These are phyloP conservation scores for Pisolithus albus DNA, from an alignment of 768 basidiomycete genomes.

Conservation along the genomic window DNA sequence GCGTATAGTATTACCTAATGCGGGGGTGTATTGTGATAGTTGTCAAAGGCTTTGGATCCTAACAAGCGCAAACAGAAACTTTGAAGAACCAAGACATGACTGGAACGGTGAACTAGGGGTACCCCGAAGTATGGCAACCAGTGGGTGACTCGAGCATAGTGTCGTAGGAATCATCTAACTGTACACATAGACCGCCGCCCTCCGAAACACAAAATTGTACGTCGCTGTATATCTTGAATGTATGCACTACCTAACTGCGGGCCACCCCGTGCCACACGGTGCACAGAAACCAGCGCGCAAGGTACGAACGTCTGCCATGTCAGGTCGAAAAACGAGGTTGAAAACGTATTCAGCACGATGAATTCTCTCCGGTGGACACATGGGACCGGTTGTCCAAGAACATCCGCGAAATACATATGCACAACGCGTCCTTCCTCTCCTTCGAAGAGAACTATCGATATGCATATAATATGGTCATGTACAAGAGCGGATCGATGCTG, in stretches of 20 bases:
- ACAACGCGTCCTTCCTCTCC: constrained; percentile 82
- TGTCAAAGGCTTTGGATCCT: constrained; percentile 27
- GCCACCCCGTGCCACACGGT: neutral
- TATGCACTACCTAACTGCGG: constrained; percentile 14
- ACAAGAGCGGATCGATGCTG: constrained; percentile 75
- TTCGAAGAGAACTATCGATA: constrained; percentile 93
- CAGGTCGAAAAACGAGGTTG: neutral
- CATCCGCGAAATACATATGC: constrained; percentile 90
- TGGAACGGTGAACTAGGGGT: constrained; percentile 7
- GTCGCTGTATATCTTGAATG: constrained; percentile 22
- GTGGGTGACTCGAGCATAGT: constrained; percentile 11
- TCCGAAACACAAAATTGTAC: constrained; percentile 37
- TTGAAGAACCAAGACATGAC: constrained; percentile 7
- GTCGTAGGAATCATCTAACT: constrained; percentile 9
- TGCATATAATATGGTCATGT: constrained; percentile 90
- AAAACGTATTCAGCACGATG: constrained; percentile 50
- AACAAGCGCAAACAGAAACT: constrained; percentile 26
- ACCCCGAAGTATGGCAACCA: constrained; percentile 22
- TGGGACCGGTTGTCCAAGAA: constrained; percentile 79
- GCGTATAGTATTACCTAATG: neutral
- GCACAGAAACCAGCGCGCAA: constrained; percentile 41
- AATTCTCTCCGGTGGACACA: constrained; percentile 74
- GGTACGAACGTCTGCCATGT: constrained; percentile 25
- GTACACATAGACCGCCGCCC: constrained; percentile 20
- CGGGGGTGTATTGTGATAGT: constrained; percentile 9